phyloP scores from a whole-genome alignment of 1,284 basidiomycete species.

The Somion occarium region DNA sequence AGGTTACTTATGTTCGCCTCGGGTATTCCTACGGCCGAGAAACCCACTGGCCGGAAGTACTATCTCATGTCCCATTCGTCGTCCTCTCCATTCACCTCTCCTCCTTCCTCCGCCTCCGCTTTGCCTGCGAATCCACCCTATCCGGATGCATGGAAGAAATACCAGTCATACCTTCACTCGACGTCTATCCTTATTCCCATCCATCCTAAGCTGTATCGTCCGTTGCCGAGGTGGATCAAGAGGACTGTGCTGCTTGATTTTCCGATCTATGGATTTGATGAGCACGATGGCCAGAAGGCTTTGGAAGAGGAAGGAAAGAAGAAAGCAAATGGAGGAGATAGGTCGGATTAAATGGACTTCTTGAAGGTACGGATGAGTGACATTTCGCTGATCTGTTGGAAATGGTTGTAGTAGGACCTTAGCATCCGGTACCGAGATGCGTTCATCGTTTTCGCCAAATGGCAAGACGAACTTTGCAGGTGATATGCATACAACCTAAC shows the following conservation, averaged over 20 bases:
- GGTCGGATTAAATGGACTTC: background rate
- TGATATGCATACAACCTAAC: too few species aligned
- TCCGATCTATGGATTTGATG: conserved; percentile 58
- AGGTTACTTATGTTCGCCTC: conserved; percentile 66
- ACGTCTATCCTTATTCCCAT: conserved; percentile 69
- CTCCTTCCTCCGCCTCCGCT: conserved; percentile 14
- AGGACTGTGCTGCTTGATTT: conserved; percentile 58
- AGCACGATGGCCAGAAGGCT: conserved; percentile 17
- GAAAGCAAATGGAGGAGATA: background rate
- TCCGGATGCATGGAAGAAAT: conserved; percentile 46
- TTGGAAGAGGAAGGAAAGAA: background rate
- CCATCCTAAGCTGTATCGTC: conserved; percentile 54
- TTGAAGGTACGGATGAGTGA: too few species aligned
- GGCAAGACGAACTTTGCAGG: too few species aligned
- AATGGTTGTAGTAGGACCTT: too few species aligned
- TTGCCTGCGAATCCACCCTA: conserved; percentile 4
- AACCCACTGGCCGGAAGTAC: conserved; percentile 62
- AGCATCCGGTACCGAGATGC: too few species aligned
- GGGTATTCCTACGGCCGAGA: conserved; percentile 70
- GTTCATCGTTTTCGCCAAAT: too few species aligned
- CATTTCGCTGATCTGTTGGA: too few species aligned
- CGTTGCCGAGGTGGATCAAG: conserved; percentile 54
- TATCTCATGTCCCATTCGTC: conserved; percentile 53
- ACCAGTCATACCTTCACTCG: conserved; percentile 50
- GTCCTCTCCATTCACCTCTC: conserved; percentile 23